Evolutionary conservation across 805 yeast genomes (phyloP), one percentile per base, ranked within the genome.

Genomic region (Blastobotrys chiropterorum): DNA sequence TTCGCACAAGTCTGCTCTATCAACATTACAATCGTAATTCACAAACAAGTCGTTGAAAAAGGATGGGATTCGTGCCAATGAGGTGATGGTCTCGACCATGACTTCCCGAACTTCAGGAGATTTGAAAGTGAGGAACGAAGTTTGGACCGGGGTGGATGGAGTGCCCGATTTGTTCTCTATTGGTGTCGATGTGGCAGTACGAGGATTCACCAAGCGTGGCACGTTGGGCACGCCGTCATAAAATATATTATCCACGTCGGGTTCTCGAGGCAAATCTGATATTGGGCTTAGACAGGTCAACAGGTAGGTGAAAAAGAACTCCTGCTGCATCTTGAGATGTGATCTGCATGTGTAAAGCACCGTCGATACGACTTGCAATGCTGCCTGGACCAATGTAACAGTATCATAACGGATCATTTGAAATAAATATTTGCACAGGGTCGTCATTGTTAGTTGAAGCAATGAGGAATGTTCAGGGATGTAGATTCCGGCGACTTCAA

Each of bases 1-100:
- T 19, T 77, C 77, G 14, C 92, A 77, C 51, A 95, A 69, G 64
- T 94, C 97, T 1, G 84, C 76, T 58, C 92, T 80, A 54, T 89
- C 95, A 57, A 89, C 82, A 63, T 89, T 92, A 68, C 98, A 92
- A 66, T 94, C 99, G 65, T 82, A 94, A 52, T 83, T 83, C 51
- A 86, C 82, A 65, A 86, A 94, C 38, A 90, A 67, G 44, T 81
- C 78, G 13, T 89, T 79, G 66, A 90, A 89, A 52, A 88, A 83
- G 31, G 31, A 47, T 1, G 96, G 92, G 0, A 87, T 80, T 53
- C 96, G 59, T 14, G 70, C 62, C 53, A 73, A 50, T 20, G 67
- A 81, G 2, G 96, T 86, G 1, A 92, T 69, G 11, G 90, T 82
- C 67, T 94, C 99, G 42, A 90, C 78, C 58, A 94, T 74, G 54